Evolutionary conservation across 108 stramenopile genomes (phyloP).

Genomic region (Licmophora abbreviata): DNA sequence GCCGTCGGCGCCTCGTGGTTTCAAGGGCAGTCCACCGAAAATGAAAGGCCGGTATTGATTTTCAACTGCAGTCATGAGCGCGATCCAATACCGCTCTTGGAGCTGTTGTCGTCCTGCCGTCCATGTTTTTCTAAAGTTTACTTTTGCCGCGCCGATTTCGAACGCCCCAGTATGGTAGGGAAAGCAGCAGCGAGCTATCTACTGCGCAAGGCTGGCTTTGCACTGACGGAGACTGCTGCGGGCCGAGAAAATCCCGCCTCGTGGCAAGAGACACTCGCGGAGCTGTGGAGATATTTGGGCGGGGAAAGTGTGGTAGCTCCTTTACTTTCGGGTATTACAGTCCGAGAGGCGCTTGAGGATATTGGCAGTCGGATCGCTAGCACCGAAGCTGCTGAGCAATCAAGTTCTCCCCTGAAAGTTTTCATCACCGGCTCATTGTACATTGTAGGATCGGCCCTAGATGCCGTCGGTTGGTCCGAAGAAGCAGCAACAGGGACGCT

Average conservation of each 20-base stretch:
- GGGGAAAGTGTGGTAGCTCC: neutral
- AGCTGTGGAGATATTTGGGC: conserved; percentile 28
- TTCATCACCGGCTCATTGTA: conserved; percentile 76
- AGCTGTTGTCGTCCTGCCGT: conserved; percentile 16
- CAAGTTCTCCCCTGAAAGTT: conserved; percentile 21
- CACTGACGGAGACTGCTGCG: conserved; percentile 2
- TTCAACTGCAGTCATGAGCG: conserved; percentile 85
- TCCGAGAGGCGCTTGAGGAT: conserved; percentile 7
- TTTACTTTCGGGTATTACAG: conserved; percentile 13
- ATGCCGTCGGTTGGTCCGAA: conserved; percentile 46
- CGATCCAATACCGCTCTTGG: conserved; percentile 60
- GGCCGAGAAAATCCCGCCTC: conserved; percentile 8
- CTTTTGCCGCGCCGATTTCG: conserved; percentile 52
- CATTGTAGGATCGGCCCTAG: conserved; percentile 58
- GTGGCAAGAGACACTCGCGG: conserved; percentile 50
- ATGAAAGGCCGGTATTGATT: conserved; percentile 25
- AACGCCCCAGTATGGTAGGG: conserved; percentile 59
- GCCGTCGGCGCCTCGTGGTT: conserved; percentile 58
- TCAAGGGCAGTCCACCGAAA: conserved; percentile 11
- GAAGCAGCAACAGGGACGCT: conserved; percentile 1
- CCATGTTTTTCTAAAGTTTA: conserved; percentile 42
- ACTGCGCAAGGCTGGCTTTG: conserved; percentile 19
- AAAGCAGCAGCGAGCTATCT: conserved; percentile 37
- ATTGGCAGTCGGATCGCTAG: neutral
- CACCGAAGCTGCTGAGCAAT: conserved; percentile 4